phyloP scores from a whole-genome alignment of 2,329 filamentous ascomycete genomes.

The Colletotrichum sojae region DNA sequence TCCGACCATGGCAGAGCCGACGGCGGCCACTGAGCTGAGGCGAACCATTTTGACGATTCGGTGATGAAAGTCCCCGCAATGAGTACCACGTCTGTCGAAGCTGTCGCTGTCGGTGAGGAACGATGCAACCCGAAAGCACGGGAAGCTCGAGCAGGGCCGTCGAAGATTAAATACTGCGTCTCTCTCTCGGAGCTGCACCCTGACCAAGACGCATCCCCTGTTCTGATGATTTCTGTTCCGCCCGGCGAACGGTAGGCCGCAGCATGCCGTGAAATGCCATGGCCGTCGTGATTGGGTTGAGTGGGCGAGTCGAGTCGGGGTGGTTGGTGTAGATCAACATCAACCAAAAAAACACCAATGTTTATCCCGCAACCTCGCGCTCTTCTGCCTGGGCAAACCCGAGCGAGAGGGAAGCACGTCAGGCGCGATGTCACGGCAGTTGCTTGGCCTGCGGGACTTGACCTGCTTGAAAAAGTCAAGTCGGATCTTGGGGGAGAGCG shows the following conservation, averaged over 20 bases:
- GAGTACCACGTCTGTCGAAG: not conserved
- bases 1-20: constrained; percentile 44
- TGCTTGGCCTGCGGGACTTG: constrained; percentile 19
- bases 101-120: not conserved
- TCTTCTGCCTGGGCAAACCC: not conserved
- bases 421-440: constrained; percentile 15
- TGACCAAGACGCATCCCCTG: not conserved
- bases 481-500: constrained; percentile 21
- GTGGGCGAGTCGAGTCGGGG: not conserved
- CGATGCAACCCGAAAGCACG: not conserved
- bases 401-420: constrained; percentile 15
- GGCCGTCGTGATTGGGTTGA: not conserved
- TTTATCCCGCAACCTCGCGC: not conserved
- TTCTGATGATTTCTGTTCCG: not conserved
- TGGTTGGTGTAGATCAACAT: not conserved
- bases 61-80: too few species aligned
- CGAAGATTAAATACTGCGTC: not conserved
- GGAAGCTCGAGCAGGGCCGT: not conserved
- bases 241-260: not conserved
- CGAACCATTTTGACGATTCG: constrained; percentile 42
- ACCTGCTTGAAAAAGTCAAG: constrained; percentile 24
- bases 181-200: not conserved
- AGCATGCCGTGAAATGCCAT: constrained; percentile 5
- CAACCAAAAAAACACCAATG: not conserved
- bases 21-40: constrained; percentile 36